Evolutionary conservation across 1,284 basidiomycete species (phyloP), one percentile per base, ranked within the genome.

Genomic region (Irpex lacteus): DNA sequence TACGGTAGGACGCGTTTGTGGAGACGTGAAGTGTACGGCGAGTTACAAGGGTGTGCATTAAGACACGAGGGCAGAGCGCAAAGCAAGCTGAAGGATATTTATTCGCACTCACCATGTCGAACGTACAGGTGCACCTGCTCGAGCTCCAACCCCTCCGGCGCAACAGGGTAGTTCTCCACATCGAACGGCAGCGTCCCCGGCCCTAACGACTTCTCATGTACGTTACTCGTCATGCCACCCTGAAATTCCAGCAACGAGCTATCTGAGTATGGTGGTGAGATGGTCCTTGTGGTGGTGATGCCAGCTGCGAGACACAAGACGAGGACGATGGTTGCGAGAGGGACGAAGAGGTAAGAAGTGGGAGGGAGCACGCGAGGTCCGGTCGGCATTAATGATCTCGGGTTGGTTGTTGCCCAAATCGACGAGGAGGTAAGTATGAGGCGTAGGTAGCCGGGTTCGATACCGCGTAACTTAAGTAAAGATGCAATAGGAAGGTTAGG

Each of bases 101-200:
- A 47, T 47, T 47, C 3, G 19, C n/a, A 75, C 87, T 64, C 65
- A 91, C 90, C 90, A 74, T 92, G 91, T 49, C 91, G 80, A 7
- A 91, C 83, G 69, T 86, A 92, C 38, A 92, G 74, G 71, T 92
- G 88, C 4, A 92, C 88, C 72, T 92, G 90, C 73, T 89, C 81
- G 40, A 92, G 77, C 67, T 80, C 68, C 11, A 92, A 78, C 34
- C 78, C 82, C 1, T 75, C 64, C 5, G 89, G 90, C 0, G 86
- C 82, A 47, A 80, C 72, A 2, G 86, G 84, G 70, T 92, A 92
- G 4, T 75, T 75, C 18, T 85, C 80, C 0, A 86, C 85, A 61
- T 91, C 87, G 19, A 91, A 71, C 9, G 82, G 82, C 1, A 72
- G 67, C 6, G 67, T 64, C 9, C 66, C 68, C 11, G 66, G 62